Evolutionary conservation across 805 yeast species (phyloP), one percentile per base, ranked within the genome.

Genomic region (Ogataea degrootiae): DNA sequence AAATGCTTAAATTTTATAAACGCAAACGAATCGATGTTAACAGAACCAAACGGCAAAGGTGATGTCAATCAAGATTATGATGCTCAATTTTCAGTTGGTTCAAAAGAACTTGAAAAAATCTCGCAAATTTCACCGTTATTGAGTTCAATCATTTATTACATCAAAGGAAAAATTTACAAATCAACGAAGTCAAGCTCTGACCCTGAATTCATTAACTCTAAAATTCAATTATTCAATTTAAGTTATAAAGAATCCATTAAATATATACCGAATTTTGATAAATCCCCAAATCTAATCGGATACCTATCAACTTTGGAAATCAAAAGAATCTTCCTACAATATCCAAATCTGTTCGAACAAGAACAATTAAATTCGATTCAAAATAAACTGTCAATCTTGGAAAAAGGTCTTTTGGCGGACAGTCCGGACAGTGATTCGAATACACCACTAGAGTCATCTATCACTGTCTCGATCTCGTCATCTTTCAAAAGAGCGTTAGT

Each of bases 111-210:
- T 1, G 46, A 53, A 6, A 49, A 42, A 29, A 41, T 53, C 4
- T 19, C 40, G 5, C 57, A 51, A n/a, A 40, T 48, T 2, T 51
- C 62, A 1, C 69, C 69, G 5, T 40, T 62, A 29, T 44, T 65
- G 15, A 38, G 56, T 7, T 56, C 69, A 1, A 41, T 63, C n/a
- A 17, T 59, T 4, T 62, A 55, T 40, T 60, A 53, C 22, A 56
- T 60, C 17, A 45, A 45, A 19, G 65, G 59, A 6, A 41, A 52
- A 37, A 52, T 54, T 2, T 41, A 44, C 36, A 48, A 38, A 22
- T 31, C 29, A 6, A 49, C 50, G 37, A 46, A 42, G 21, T 26
- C 45, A 17, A 34, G 47, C 3, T 37, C 53, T 2, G 61, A 58
- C 22, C 15, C 48, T 3, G 60, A 58, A 6, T 56, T 54, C 37